These are phyloP conservation scores for Ophiocordyceps robertsii DNA, from an alignment of 2,329 filamentous ascomycete genomes.

Conservation along the genomic window DNA sequence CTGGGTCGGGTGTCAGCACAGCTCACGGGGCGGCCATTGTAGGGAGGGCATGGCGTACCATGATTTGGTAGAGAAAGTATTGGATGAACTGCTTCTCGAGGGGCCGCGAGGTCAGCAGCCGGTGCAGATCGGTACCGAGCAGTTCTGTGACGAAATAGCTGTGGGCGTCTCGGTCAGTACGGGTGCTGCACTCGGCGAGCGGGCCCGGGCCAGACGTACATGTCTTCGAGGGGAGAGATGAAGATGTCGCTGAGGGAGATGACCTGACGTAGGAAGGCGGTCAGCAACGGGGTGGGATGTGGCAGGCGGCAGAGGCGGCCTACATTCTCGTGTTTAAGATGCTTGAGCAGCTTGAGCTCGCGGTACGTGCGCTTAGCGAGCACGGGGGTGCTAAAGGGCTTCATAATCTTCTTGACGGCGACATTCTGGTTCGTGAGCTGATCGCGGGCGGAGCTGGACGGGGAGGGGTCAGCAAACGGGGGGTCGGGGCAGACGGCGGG, in stretches of 20 bases:
- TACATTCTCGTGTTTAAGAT: slow-evolving; percentile 93
- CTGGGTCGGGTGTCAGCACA: slow-evolving; percentile 28
- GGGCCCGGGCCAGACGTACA: slow-evolving; percentile 43
- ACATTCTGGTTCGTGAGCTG: slow-evolving; percentile 95
- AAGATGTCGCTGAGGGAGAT: slow-evolving; percentile 99
- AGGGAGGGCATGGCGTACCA: slow-evolving; percentile 44
- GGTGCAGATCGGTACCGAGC: slow-evolving; percentile 89
- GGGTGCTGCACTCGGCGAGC: slow-evolving; percentile 2
- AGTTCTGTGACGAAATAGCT: slow-evolving; percentile 98
- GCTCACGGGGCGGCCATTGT: not conserved
- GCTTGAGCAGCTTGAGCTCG: slow-evolving; percentile 94
- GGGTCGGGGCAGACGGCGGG: not conserved
- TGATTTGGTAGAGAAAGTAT: slow-evolving; percentile 98
- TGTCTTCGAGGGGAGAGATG: slow-evolving; percentile 96
- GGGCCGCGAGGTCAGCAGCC: slow-evolving; percentile 84
- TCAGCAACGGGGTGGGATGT: slow-evolving; percentile 1
- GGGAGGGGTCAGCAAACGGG: not conserved
- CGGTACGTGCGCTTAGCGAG: slow-evolving; percentile 95
- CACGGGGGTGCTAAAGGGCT: slow-evolving; percentile 98
- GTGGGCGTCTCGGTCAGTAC: slow-evolving; percentile 9
- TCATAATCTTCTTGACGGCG: slow-evolving; percentile 99
- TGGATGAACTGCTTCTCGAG: slow-evolving; percentile 99
- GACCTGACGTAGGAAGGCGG: slow-evolving; percentile 40
- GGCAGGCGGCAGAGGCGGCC: slow-evolving; percentile 5
- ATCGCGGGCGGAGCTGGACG: slow-evolving; percentile 76